phyloP scores from a whole-genome alignment of 2,329 filamentous ascomycete species.

The Aspergillus texensis region DNA sequence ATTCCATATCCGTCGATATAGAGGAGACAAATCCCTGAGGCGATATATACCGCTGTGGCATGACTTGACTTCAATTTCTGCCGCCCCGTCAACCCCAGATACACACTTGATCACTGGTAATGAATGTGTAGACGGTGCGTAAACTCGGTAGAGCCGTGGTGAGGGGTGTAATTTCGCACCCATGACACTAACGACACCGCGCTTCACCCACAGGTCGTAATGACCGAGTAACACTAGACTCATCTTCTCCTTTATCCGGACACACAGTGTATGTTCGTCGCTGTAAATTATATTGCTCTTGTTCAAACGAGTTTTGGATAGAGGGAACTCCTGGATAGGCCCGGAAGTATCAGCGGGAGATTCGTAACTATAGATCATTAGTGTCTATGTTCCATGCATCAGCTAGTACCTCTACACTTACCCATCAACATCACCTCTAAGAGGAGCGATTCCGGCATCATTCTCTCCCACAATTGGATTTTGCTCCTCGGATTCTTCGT shows the following conservation, averaged over 20 bases:
- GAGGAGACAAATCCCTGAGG: conserved; percentile 52
- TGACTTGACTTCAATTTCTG: conserved; percentile 54
- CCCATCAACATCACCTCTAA: conserved; percentile 31
- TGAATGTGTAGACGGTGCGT: conserved; percentile 60
- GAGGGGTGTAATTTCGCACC: conserved; percentile 59
- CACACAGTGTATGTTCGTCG: conserved; percentile 40
- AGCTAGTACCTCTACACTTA: conserved; percentile 9
- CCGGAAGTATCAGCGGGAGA: conserved; percentile 33
- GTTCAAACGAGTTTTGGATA: conserved; percentile 42
- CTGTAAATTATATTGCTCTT: conserved; percentile 42
- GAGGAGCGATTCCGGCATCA: conserved; percentile 25
- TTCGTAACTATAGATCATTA: conserved; percentile 32
- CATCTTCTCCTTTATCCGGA: conserved; percentile 44
- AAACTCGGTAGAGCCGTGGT: conserved; percentile 49
- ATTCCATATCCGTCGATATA: conserved; percentile 59
- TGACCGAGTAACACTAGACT: conserved; percentile 53
- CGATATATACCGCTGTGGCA: conserved; percentile 47
- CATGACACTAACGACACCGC: conserved; percentile 59
- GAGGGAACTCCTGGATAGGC: conserved; percentile 41
- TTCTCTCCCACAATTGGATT: conserved; percentile 22
- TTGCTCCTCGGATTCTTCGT: conserved; percentile 24
- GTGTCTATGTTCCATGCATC: background rate
- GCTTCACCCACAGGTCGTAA: conserved; percentile 60
- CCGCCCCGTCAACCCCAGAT: conserved; percentile 42
- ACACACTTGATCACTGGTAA: conserved; percentile 56